phyloP scores from a whole-genome alignment of 305 asterid genomes.

The Ajuga reptans region DNA sequence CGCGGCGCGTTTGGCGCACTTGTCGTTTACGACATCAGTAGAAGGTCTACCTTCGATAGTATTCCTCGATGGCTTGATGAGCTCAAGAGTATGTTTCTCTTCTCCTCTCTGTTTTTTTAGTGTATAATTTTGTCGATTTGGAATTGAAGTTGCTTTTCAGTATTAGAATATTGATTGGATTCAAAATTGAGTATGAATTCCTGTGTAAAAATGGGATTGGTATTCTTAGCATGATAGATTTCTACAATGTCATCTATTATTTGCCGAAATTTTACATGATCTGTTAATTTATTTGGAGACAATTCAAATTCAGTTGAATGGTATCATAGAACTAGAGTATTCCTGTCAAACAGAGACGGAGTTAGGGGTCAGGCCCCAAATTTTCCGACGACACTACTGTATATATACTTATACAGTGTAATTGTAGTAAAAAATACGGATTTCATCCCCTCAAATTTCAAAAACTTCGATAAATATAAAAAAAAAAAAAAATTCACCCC shows the following conservation, averaged over 20 bases:
- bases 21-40: constrained; percentile 58
- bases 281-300: neutral
- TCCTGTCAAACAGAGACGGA: no score
- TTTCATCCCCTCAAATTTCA: no score
- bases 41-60: constrained; percentile 62
- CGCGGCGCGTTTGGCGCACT: constrained; percentile 81
- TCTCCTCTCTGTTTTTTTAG: neutral
- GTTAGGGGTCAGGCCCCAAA: no score
- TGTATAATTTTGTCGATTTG: neutral
- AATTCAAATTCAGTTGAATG: constrained; percentile 1
- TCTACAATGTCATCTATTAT: neutral
- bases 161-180: neutral
- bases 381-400: no score
- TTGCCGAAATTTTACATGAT: neutral
- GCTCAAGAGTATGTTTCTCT: constrained; percentile 43
- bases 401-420: no score
- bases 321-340: neutral
- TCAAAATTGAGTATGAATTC: neutral
- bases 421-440: no score
- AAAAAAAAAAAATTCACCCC: no score
- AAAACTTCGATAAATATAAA: no score
- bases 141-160: neutral
- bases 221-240: neutral
- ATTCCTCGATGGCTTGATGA: constrained; percentile 73
- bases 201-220: neutral